phyloP scores from a whole-genome alignment of 805 yeast genomes.

The Saccharomycopsis fodiens region DNA sequence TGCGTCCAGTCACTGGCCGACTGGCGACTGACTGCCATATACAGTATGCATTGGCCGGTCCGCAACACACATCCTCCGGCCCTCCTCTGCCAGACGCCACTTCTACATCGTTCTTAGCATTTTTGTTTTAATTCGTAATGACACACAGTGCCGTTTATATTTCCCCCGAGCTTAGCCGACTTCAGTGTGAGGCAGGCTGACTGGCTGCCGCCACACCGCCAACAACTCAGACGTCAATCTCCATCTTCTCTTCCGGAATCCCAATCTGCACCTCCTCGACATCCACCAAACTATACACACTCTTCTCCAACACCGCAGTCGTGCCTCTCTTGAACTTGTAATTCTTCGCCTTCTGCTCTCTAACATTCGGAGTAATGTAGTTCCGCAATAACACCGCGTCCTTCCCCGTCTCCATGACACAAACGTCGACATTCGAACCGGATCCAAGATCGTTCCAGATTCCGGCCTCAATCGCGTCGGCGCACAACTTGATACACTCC shows the following conservation, averaged over 20 bases:
- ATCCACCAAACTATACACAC: constrained; percentile 53
- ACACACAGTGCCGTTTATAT: too few relatives aligned
- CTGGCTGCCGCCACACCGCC: neutral
- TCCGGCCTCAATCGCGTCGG: constrained; percentile 95
- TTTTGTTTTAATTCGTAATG: too few relatives aligned
- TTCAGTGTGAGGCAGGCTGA: too few relatives aligned
- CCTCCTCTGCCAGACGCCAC: too few relatives aligned
- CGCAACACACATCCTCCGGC: too few relatives aligned
- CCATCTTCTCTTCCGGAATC: constrained; percentile 36
- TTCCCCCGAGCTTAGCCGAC: too few relatives aligned
- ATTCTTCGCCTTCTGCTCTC: constrained; percentile 72
- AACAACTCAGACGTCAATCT: constrained; percentile 37
- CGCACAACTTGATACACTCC: constrained; percentile 84
- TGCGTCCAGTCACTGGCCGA: too few relatives aligned
- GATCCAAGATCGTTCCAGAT: constrained; percentile 99
- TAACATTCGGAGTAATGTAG: constrained; percentile 83
- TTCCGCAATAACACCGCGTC: constrained; percentile 82
- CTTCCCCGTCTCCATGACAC: constrained; percentile 92
- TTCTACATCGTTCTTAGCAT: too few relatives aligned
- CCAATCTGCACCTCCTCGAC: constrained; percentile 45
- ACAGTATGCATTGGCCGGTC: too few relatives aligned
- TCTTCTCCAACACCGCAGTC: constrained; percentile 72
- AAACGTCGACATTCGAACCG: constrained; percentile 95
- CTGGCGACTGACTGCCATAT: too few relatives aligned
- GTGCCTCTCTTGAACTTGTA: constrained; percentile 90